Conservation (phyloP, 2,329 filamentous ascomycete species). For the Ceratocystis cacaofunesta region DNA sequence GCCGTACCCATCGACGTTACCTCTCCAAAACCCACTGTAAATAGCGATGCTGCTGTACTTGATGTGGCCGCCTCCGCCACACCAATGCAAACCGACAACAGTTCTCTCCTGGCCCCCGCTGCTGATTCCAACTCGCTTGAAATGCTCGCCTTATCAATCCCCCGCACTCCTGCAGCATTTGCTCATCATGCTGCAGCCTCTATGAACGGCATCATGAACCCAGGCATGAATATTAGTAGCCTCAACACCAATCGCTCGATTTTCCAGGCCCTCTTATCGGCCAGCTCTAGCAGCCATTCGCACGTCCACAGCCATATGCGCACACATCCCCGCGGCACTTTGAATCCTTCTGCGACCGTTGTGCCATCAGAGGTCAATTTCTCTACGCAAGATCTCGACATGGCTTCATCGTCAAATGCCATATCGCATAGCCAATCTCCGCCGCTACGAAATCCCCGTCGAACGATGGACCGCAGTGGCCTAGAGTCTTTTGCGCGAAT, state of each 20-base stretch:
- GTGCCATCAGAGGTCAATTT: slow-evolving; percentile 13
- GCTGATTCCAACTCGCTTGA: neutral
- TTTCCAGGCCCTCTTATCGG: slow-evolving; percentile 10
- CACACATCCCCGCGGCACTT: neutral
- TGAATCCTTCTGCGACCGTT: slow-evolving; percentile 11
- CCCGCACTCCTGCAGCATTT: slow-evolving; percentile 15
- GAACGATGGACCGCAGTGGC: slow-evolving; percentile 18
- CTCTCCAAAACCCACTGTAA: neutral
- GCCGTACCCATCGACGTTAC: neutral
- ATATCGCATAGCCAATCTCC: neutral
- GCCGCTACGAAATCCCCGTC: neutral
- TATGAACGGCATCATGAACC: slow-evolving; percentile 1
- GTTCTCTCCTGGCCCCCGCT: neutral
- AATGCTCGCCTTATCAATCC: slow-evolving; percentile 12
- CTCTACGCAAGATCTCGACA: neutral
- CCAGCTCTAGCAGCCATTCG: neutral
- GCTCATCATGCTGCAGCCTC: slow-evolving; percentile 11
- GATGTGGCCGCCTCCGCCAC: slow-evolving; percentile 6
- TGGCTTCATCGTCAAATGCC: slow-evolving; percentile 6
- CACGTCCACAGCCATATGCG: slow-evolving; percentile 6
- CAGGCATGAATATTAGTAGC: neutral
- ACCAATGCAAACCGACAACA: neutral
- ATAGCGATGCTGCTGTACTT: neutral
- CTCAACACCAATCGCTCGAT: slow-evolving; percentile 7
- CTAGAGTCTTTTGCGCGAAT: slow-evolving; percentile 46